phyloP scores from a whole-genome alignment of 192 early-diverging fungal genomes.

The Coemansia reversa region DNA sequence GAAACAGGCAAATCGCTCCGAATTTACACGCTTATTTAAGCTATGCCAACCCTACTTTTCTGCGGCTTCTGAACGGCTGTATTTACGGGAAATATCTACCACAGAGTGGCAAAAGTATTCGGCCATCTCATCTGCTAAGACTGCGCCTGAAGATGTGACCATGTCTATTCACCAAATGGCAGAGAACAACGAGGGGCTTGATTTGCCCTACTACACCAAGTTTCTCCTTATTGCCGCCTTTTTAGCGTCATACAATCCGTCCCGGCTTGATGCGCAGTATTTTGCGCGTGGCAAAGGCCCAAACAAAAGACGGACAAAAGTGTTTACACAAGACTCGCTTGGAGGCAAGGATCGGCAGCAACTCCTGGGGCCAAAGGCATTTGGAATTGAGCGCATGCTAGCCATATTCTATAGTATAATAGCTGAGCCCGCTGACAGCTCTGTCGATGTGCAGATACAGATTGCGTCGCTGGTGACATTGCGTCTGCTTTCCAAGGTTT shows the following conservation, averaged over 20 bases:
- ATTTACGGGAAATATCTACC: constrained; percentile 88
- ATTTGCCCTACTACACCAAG: constrained; percentile 87
- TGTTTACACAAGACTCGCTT: constrained; percentile 46
- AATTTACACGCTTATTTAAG: constrained; percentile 74
- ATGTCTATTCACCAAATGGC: constrained; percentile 49
- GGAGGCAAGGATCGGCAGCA: constrained; percentile 72
- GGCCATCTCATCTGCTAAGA: constrained; percentile 35
- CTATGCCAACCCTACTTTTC: constrained; percentile 78
- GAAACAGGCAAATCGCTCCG: constrained; percentile 62
- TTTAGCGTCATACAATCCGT: constrained; percentile 93
- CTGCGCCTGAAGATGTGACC: constrained; percentile 45
- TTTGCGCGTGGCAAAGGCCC: constrained; percentile 66
- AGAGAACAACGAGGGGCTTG: constrained; percentile 55
- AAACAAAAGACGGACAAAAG: constrained; percentile 39
- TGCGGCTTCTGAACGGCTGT: constrained; percentile 80
- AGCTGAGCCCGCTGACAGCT: constrained; percentile 67
- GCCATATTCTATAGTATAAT: constrained; percentile 95
- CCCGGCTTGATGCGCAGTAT: constrained; percentile 78
- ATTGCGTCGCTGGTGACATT: constrained; percentile 83
- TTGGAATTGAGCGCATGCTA: constrained; percentile 94
- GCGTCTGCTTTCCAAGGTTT: constrained; percentile 70
- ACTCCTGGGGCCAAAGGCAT: constrained; percentile 85
- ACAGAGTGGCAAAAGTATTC: constrained; percentile 70
- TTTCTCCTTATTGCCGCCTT: constrained; percentile 87
- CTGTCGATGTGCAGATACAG: constrained; percentile 67